phyloP scores from a whole-genome alignment of 2,329 filamentous ascomycete genomes.

The Hypoxylon sp. region DNA sequence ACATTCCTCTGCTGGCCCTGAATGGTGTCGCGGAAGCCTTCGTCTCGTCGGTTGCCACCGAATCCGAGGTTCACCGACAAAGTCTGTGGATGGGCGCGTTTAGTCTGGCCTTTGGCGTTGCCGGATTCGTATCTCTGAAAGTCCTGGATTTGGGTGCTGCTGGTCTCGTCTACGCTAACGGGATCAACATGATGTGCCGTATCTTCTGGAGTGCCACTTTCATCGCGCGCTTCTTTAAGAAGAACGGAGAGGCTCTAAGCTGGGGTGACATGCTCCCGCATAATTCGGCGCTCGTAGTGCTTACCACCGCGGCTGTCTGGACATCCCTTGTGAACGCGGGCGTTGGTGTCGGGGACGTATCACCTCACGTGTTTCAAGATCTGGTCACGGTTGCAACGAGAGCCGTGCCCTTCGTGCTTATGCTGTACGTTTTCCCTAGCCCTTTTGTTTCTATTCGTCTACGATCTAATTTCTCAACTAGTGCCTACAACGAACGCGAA shows the following conservation, averaged over 20 bases:
- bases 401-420: slow-evolving; percentile 63
- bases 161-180: slow-evolving; percentile 88
- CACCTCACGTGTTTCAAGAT: slow-evolving; percentile 52
- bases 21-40: slow-evolving; percentile 95
- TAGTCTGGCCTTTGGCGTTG: slow-evolving; percentile 78
- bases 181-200: slow-evolving; percentile 87
- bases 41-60: slow-evolving; percentile 85
- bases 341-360: slow-evolving; percentile 48
- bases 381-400: slow-evolving; percentile 63
- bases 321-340: slow-evolving; percentile 46
- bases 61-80: slow-evolving; percentile 79
- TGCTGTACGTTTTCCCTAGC: slow-evolving; percentile 66
- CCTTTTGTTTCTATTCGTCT: slow-evolving; percentile 35
- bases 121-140: slow-evolving; percentile 81
- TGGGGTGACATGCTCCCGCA: slow-evolving; percentile 59
- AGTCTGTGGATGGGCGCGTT: slow-evolving; percentile 87
- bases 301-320: slow-evolving; percentile 59
- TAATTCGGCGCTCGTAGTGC: slow-evolving; percentile 56
- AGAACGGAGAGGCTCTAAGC: slow-evolving; percentile 57
- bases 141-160: slow-evolving; percentile 76
- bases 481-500: slow-evolving; percentile 64
- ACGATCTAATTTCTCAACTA: slow-evolving; percentile 49
- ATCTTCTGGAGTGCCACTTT: slow-evolving; percentile 85
- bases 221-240: slow-evolving; percentile 72
- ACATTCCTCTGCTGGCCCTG: slow-evolving; percentile 89